These are phyloP conservation scores for Nannochloris sp. DNA, from an alignment of 139 green algal genomes.

Conservation along the genomic window DNA sequence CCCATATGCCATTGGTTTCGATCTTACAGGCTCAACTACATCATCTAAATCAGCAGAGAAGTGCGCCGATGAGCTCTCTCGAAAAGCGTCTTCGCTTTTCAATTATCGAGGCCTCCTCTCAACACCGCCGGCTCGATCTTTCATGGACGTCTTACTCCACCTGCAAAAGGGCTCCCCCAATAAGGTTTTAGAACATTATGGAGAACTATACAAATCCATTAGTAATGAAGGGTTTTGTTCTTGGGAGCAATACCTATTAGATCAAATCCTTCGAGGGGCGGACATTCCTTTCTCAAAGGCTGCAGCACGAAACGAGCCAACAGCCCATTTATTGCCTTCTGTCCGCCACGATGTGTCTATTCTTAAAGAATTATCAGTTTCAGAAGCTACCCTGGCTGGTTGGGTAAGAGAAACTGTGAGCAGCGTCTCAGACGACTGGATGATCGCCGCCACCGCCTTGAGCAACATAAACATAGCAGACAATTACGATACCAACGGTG, in stretches of 20 bases:
- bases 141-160: slow-evolving; percentile 3
- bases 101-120: slow-evolving; percentile 5
- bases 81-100: slow-evolving; percentile 7
- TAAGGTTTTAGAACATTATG: background rate
- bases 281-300: slow-evolving; percentile 16
- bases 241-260: background rate
- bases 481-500: background rate
- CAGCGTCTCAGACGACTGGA: background rate
- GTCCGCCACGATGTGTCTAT: slow-evolving; percentile 10
- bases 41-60: slow-evolving; percentile 6
- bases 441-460: slow-evolving; percentile 9
- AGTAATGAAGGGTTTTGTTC: background rate
- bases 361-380: slow-evolving; percentile 19
- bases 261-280: slow-evolving; percentile 2
- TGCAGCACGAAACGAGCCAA: slow-evolving; percentile 1
- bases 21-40: slow-evolving; percentile 5
- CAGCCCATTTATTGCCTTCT: background rate
- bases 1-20: slow-evolving; percentile 26
- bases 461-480: background rate
- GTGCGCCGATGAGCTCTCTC: slow-evolving; percentile 13
- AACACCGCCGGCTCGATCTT: slow-evolving; percentile 7
- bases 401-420: slow-evolving; percentile 12
- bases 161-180: background rate
- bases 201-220: background rate
- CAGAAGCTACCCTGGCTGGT: background rate